Conservation (phyloP, 345 rosid species). For the Acer yangbiense region DNA sequence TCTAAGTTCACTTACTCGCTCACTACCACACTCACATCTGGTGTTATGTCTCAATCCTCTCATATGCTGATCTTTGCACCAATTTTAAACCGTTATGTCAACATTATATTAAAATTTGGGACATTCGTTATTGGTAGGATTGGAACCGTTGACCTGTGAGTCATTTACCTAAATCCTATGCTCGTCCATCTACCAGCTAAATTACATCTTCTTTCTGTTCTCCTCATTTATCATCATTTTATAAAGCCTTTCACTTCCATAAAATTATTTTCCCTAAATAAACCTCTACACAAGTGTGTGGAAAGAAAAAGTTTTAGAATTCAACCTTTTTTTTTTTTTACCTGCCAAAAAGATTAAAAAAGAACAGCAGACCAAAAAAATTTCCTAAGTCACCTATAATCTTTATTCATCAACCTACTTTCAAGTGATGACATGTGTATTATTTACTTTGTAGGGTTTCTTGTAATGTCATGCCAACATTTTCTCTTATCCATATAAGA, state of each 20-base stretch:
- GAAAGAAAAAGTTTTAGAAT: not conserved
- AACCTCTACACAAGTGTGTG: not conserved
- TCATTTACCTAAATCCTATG: too few relatives aligned
- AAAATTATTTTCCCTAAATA: not conserved
- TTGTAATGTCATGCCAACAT: slow-evolving; percentile 5
- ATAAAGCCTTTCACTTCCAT: not conserved
- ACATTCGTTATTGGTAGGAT: too few relatives aligned
- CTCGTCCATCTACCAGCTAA: too few relatives aligned
- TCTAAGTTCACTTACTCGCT: not conserved
- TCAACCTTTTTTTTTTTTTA: not conserved
- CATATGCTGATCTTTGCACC: too few relatives aligned
- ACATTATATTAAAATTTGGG: not conserved
- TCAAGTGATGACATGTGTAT: not conserved
- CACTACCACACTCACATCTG: not conserved
- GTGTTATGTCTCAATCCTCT: not conserved
- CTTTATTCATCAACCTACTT: not conserved
- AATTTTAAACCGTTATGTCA: too few relatives aligned
- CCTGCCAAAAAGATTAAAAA: not conserved
- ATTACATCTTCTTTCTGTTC: too few relatives aligned
- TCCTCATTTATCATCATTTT: not conserved
- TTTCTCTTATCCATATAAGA: slow-evolving; percentile 19
- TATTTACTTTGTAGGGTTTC: slow-evolving; percentile 2
- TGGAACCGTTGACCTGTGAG: too few relatives aligned
- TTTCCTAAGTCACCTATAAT: not conserved
- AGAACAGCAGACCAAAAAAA: not conserved